Base-by-base conservation (phyloP, 176 grass and related monocot genomes). In the Urochloa ruziziensis region DNA sequence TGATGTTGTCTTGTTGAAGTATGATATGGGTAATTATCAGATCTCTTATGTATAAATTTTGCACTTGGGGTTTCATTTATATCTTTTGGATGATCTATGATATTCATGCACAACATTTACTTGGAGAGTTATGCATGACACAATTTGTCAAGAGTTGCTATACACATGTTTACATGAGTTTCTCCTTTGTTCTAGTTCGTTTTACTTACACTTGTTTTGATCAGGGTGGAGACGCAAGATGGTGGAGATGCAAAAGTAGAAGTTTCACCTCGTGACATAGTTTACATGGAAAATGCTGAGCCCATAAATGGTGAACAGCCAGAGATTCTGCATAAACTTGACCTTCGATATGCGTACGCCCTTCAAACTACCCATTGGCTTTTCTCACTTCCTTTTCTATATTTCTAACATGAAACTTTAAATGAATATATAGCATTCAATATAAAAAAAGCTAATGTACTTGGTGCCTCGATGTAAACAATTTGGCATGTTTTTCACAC, bases 151-250 rank as follows among this genome's bases (percentile, higher is more conserved):
- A 71, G 60, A 57, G 62, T 11, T 76, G 51, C 25, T 84, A 48
- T 57, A 76, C 32, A 25, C 53, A n/a, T 78, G 46, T 67, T 78
- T 86, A 70, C 65, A 80, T 71, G 44, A 82, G 17, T 73, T 74
- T 30, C 64, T 88, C 37, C 10, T 72, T 73, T 79, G 46, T 67
- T 80, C 48, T 89, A 60, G 49, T 39, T 84, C 6, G 12, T 17
- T 73, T 83, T 67, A 74, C 37, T 74, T 79, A 59, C 73, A 13
- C 37, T 83, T 82, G 1, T 78, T 49, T 92, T 82, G 89, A 62
- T 44, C 89, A 99, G 97, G 97, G 97, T 92, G 77, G 97, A 99
- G 87, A 94, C 97, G 72, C 97, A 99, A 76, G 97, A 99, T 89
- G 93, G 91, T 81, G 97, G 97, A 85, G 97, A 99, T 88, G 97